phyloP scores from a whole-genome alignment of 2,329 filamentous ascomycete genomes.

The Diatrype stigma region DNA sequence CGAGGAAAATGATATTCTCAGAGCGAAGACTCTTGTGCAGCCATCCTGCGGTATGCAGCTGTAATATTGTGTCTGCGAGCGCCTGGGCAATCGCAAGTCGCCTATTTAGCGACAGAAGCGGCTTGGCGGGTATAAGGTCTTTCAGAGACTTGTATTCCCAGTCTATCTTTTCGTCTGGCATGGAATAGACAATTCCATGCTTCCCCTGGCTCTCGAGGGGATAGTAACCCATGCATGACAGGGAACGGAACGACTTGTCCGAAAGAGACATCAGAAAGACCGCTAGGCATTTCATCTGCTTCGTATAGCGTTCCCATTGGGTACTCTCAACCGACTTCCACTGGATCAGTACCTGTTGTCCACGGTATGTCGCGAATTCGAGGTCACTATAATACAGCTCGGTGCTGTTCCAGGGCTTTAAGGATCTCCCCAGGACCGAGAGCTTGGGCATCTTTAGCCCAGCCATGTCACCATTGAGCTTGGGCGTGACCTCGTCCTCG shows the following conservation, averaged over 20 bases:
- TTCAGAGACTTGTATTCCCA: slow-evolving; percentile 12
- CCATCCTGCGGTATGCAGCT: slow-evolving; percentile 28
- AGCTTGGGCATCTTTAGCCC: slow-evolving; percentile 1
- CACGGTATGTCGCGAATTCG: slow-evolving; percentile 13
- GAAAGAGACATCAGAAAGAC: slow-evolving; percentile 14
- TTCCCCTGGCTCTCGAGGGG: slow-evolving; percentile 5
- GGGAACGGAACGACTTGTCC: slow-evolving; percentile 15
- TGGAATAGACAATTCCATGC: slow-evolving; percentile 14
- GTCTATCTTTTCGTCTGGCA: slow-evolving; percentile 5
- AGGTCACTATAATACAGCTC: slow-evolving; percentile 6
- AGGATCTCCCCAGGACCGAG: slow-evolving; percentile 1
- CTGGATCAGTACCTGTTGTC: slow-evolving; percentile 13
- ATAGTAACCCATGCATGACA: slow-evolving; percentile 14
- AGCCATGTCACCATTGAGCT: not conserved
- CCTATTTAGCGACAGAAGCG: slow-evolving; percentile 6
- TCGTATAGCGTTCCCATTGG: slow-evolving; percentile 10
- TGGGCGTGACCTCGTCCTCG: slow-evolving; percentile 14
- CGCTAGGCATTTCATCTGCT: slow-evolving; percentile 13
- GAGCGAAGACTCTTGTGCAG: slow-evolving; percentile 26
- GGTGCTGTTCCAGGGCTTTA: slow-evolving; percentile 2
- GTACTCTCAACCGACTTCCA: slow-evolving; percentile 12
- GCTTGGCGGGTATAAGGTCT: slow-evolving; percentile 5
- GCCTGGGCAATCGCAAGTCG: slow-evolving; percentile 13
- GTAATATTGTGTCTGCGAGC: slow-evolving; percentile 22
- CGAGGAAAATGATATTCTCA: slow-evolving; percentile 24